Evolutionary conservation across 331 rosid genomes (phyloP), one percentile per base, ranked within the genome.

Genomic region (Spiraea crenata): DNA sequence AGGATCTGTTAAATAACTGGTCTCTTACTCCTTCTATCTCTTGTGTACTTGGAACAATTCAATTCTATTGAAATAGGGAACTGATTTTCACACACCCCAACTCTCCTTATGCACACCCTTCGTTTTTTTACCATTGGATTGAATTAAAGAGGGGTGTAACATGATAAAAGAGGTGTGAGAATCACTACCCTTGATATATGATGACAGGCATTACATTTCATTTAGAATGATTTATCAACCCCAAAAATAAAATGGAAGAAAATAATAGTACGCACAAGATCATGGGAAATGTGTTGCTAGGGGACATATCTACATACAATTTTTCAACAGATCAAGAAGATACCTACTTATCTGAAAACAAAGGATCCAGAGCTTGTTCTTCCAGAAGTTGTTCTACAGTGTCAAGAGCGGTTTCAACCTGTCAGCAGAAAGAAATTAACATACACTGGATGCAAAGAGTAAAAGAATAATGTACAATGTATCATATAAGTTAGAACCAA

Each of bases 341-440:
- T 73, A 82, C 91, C 64, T 84, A 76, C 88, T 81, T 81, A 56
- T 81, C 76, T 48, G 88, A 63, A 78, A 71, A 77, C 68, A 91
- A 70, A 65, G 77, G 82, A 74, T 91, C 90, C 73, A 89, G 74
- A 71, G 73, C 83, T 79, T 84, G 92, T 81, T 87, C 87, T 80
- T 86, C 89, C 73, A 91, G 82, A 54, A 83, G 72, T 76, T 83
- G 89, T 78, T 90, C 92, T 51, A 90, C 79, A 42, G 83, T 76
- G 78, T 90, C 95, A 70, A 90, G 86, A 64, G 85, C 71, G n/a
- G 79, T 67, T 83, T 87, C 91, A 34, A 81, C 88, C 95, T 91
- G 78, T 80, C 77, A 40, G 74, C 12, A 73, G 63, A 60, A 60
- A 65, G 56, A 67, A 75, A 44, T 58, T 47, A 60, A 60, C 14